These are phyloP conservation scores for Ogataea chonburiensis DNA, from an alignment of 805 yeast species.

Conservation along the genomic window DNA sequence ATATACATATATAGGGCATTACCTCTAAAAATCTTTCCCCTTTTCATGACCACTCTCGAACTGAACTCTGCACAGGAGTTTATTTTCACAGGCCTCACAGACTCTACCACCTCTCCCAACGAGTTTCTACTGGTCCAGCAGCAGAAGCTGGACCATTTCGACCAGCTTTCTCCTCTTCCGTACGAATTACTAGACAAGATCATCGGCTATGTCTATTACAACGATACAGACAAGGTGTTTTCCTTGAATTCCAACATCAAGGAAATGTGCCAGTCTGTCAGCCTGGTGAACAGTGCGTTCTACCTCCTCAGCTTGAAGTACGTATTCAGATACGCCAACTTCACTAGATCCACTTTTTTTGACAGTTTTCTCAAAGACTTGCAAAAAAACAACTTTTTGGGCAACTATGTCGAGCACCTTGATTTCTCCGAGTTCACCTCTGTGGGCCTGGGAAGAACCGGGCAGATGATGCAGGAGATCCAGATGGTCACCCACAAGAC, in stretches of 20 bases:
- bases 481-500: constrained; percentile 84
- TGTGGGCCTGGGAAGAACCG: constrained; percentile 86
- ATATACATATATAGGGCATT: constrained; percentile 3
- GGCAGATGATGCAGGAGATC: constrained; percentile 85
- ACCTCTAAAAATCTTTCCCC: constrained; percentile 4
- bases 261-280: constrained; percentile 27
- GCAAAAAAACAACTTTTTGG: constrained; percentile 44
- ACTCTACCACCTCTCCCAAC: constrained; percentile 13
- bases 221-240: constrained; percentile 28
- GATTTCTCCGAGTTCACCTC: constrained; percentile 90
- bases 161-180: constrained; percentile 29
- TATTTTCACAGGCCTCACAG: constrained; percentile 10
- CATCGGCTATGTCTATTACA: constrained; percentile 32
- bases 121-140: constrained; percentile 19
- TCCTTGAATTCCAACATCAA: constrained; percentile 32
- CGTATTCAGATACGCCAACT: constrained; percentile 63
- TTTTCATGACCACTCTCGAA: constrained; percentile 24
- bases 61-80: constrained; percentile 16
- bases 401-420: constrained; percentile 65
- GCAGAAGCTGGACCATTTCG: constrained; percentile 16
- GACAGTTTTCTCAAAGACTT: constrained; percentile 64
- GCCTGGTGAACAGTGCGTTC: constrained; percentile 54
- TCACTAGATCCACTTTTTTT: constrained; percentile 79
- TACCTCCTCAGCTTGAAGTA: constrained; percentile 56
- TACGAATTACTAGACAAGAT: constrained; percentile 35